phyloP scores from a whole-genome alignment of 179 eudicot species.

The Patellifolia procumbens region DNA sequence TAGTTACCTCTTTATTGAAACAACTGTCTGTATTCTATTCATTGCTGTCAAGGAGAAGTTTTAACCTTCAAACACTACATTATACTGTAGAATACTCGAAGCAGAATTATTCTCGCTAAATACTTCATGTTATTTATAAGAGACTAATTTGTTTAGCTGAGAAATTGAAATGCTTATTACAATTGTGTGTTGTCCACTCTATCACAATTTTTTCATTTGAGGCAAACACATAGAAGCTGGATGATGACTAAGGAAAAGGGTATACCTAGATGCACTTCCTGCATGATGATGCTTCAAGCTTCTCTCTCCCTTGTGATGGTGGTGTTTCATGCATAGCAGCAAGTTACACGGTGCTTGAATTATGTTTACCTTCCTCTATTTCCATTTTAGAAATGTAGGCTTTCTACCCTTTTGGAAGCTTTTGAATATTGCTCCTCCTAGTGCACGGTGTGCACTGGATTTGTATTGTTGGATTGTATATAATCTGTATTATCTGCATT shows the following conservation, averaged over 20 bases:
- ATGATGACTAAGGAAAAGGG: not conserved
- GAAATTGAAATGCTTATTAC: not conserved
- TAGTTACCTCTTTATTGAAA: not conserved
- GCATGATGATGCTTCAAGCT: not conserved
- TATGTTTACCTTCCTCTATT: not conserved
- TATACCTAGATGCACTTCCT: not conserved
- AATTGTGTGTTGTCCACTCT: no score
- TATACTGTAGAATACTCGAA: not conserved
- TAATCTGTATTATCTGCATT: not conserved
- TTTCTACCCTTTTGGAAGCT: not conserved
- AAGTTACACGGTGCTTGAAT: not conserved
- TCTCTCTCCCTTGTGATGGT: not conserved
- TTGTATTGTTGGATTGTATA: not conserved
- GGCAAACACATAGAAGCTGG: not conserved
- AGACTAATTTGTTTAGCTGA: not conserved
- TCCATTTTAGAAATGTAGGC: not conserved
- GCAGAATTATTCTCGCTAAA: no score
- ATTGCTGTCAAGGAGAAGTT: not conserved
- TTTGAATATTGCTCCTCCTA: not conserved
- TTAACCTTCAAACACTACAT: not conserved
- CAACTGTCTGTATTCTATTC: not conserved
- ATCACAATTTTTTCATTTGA: not conserved
- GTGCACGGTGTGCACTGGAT: not conserved
- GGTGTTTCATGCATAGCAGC: not conserved
- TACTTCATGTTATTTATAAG: not conserved